Evolutionary conservation across 768 basidiomycete genomes (phyloP).

Genomic region (Leccinum sublutescens): DNA sequence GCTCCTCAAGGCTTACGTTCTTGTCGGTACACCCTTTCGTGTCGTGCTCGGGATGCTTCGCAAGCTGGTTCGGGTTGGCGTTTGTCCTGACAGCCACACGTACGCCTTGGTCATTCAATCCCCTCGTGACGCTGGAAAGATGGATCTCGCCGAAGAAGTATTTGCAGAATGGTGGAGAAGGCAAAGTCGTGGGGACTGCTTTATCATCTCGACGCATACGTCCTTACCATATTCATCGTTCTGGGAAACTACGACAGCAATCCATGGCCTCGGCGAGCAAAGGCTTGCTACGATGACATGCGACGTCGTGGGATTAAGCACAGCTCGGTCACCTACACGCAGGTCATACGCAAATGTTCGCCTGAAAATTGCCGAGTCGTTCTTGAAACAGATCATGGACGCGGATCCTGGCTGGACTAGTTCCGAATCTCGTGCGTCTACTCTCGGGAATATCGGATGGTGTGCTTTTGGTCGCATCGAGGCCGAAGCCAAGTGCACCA

Average conservation of each 20-base stretch:
- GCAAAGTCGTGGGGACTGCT: slow-evolving; percentile 34
- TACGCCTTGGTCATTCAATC: slow-evolving; percentile 79
- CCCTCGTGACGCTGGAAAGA: slow-evolving; percentile 68
- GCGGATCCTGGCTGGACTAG: slow-evolving; percentile 40
- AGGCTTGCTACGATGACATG: slow-evolving; percentile 73
- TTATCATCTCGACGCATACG: slow-evolving; percentile 51
- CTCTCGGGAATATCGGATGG: slow-evolving; percentile 45
- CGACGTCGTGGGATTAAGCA: slow-evolving; percentile 59
- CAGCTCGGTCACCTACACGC: slow-evolving; percentile 62
- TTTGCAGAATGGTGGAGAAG: slow-evolving; percentile 65
- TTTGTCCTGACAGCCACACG: slow-evolving; percentile 60
- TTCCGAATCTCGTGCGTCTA: slow-evolving; percentile 38
- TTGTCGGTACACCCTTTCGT: slow-evolving; percentile 73
- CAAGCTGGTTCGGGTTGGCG: slow-evolving; percentile 45
- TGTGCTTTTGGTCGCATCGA: background rate
- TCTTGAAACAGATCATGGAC: slow-evolving; percentile 52
- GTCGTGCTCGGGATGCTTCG: slow-evolving; percentile 62
- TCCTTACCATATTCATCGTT: slow-evolving; percentile 71
- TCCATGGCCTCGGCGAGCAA: slow-evolving; percentile 49
- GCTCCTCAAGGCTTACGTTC: slow-evolving; percentile 80
- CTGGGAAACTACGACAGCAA: slow-evolving; percentile 55
- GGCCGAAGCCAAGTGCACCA: slow-evolving; percentile 6
- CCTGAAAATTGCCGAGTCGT: slow-evolving; percentile 61
- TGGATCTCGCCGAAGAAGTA: slow-evolving; percentile 64
- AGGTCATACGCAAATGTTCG: slow-evolving; percentile 66